Evolutionary conservation across 2,329 filamentous ascomycete species (phyloP), one percentile per base, ranked within the genome.

Genomic region (Pseudogymnoascus sp.): DNA sequence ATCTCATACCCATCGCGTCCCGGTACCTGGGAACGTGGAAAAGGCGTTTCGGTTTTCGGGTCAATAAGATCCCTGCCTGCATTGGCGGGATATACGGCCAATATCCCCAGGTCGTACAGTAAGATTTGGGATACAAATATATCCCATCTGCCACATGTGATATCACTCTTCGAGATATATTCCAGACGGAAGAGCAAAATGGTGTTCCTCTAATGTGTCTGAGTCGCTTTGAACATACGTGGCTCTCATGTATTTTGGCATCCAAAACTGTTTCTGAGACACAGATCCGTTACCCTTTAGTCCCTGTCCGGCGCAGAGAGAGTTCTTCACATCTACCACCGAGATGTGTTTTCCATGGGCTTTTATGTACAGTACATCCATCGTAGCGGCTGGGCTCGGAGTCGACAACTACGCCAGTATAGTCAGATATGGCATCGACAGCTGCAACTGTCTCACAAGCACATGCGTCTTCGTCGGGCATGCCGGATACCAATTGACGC

Each of bases 1-100:
- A 22, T 56, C 16, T 28, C 50, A 33, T 28, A 22, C 50, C 46
- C 50, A 5, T 33, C 26, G 16, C 14, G 26, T 56, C 50, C 50
- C 50, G 50, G 50, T 19, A 33, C 5, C 50, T 56, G 50, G 50
- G 50, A 56, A 56, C 50, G 28, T 33, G 50, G 50, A 56, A 56
- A 56, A 33, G 16, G 10, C 50, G 28, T 56, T 56, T 56, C 28
- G 50, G 28, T 33, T 56, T 56, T 35, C 50, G 50, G 50, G 1
- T 56, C 28, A 22, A 33, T 3, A 19, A 14, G 50, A 56, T 33
- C 50, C 50, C 50, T 56, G 50, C 50, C 28, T 56, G 50, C 50
- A 56, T 56, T 56, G 50, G 50, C 50, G 50, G 35, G 14, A 53
- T 31, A 53, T 33, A 33, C 28, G 10, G 10, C 28, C 41, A 26